phyloP scores from a whole-genome alignment of 2,329 filamentous ascomycete genomes.

The Ambrosiella beaveri region DNA sequence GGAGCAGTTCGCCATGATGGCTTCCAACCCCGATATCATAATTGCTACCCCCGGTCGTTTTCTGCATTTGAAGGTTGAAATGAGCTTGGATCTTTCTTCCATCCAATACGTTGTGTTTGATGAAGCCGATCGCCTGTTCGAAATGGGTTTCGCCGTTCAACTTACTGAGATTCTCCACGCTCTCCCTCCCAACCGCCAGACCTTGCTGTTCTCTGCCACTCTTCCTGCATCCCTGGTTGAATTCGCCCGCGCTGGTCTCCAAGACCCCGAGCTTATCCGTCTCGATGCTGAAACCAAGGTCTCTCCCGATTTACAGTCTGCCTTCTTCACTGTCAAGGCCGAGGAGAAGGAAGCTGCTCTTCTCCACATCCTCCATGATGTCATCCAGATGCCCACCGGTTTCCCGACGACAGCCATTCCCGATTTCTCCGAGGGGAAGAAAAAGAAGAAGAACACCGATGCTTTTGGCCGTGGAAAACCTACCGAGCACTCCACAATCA shows the following conservation, averaged over 20 bases:
- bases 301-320: slow-evolving; percentile 85
- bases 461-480: slow-evolving; percentile 49
- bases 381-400: slow-evolving; percentile 76
- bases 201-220: slow-evolving; percentile 85
- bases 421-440: slow-evolving; percentile 37
- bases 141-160: slow-evolving; percentile 95
- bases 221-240: slow-evolving; percentile 87
- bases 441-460: slow-evolving; percentile 49
- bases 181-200: slow-evolving; percentile 69
- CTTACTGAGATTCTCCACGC: slow-evolving; percentile 84
- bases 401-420: slow-evolving; percentile 35
- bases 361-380: slow-evolving; percentile 71
- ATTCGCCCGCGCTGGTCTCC: slow-evolving; percentile 81
- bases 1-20: slow-evolving; percentile 87
- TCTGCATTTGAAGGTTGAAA: slow-evolving; percentile 90
- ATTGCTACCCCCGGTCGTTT: slow-evolving; percentile 96
- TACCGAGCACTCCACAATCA: slow-evolving; percentile 79
- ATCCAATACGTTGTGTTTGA: slow-evolving; percentile 94
- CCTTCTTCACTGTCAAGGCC: slow-evolving; percentile 85
- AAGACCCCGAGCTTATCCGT: slow-evolving; percentile 79
- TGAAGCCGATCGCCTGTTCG: slow-evolving; percentile 89
- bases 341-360: slow-evolving; percentile 87
- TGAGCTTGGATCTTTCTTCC: slow-evolving; percentile 78
- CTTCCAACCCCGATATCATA: slow-evolving; percentile 87
- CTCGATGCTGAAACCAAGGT: slow-evolving; percentile 91